Base-by-base conservation (phyloP, 352 stramenopile species). In the Phytophthora macrochlamydospora region DNA sequence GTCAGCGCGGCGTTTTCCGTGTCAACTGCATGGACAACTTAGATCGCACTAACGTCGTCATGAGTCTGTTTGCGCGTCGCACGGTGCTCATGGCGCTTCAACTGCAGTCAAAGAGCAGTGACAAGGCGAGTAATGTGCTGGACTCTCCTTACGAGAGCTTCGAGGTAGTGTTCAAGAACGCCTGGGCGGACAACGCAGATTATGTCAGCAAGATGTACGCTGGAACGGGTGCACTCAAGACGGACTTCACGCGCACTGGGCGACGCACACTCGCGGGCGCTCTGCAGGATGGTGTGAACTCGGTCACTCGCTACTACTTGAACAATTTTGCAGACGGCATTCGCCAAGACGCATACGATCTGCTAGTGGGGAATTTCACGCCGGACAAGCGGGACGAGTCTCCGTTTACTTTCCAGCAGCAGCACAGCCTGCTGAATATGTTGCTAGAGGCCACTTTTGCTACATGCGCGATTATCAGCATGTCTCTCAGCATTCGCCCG, bases 1-100 rank as follows among this genome's bases (percentile, higher is more conserved):
- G 71, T 29, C 97, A 99, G 75, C 87, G 81, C 18, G 94, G 92
- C 7, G 89, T 99, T 44, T 85, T 99, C 35, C 89, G 97, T 50
- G 98, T 96, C 8, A 99, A 99, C 79, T 99, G 97, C 81, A 99
- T 99, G 92, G 97, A 99, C 84, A 98, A 97, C 70, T 78, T 99
- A 29, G 97, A 99, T 76, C 86, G 97, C 35, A 99, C 82, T 6
- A 92, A 89, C 55, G 81, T 91, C 45, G 80, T 90, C 35, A 82
- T 89, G 58, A 73, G 71, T 44, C 84, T 98, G 42, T 98, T 98
- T 62, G 94, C 85, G 18, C 81, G 93, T n/a, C 85, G 89, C 33
- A 87, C 65, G 37, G 51, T 77, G 30, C 65, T 95, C 14, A 73
- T 98, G 53, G 85, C 97, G 18, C 65, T 89, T 29, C 90, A 98